These are phyloP conservation scores for Dactylonectria estremocensis DNA, from an alignment of 2,329 filamentous ascomycete species.

Conservation along the genomic window DNA sequence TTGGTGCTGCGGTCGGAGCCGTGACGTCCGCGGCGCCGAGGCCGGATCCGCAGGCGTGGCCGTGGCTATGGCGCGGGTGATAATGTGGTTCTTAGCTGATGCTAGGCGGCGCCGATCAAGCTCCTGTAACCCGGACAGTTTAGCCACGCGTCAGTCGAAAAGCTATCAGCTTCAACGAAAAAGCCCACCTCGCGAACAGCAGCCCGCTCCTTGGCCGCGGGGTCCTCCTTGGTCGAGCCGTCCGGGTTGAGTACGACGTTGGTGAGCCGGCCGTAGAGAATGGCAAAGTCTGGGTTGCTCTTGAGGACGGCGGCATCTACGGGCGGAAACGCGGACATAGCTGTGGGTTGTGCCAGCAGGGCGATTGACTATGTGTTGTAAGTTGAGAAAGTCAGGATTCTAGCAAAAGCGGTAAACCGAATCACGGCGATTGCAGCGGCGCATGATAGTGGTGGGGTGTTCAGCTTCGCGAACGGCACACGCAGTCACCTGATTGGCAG, in stretches of 20 bases:
- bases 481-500: slow-evolving; percentile 55
- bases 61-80: slow-evolving; percentile 65
- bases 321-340: slow-evolving; percentile 68
- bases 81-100: slow-evolving; percentile 65
- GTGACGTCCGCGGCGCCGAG: slow-evolving; percentile 43
- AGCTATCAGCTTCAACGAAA: too few relatives aligned
- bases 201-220: slow-evolving; percentile 65
- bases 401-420: background rate
- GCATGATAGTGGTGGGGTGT: slow-evolving; percentile 12
- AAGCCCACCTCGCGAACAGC: slow-evolving; percentile 63
- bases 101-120: slow-evolving; percentile 64
- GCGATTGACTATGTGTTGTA: slow-evolving; percentile 14
- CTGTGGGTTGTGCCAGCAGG: slow-evolving; percentile 19
- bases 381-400: background rate
- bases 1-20: slow-evolving; percentile 38
- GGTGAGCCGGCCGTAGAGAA: slow-evolving; percentile 69
- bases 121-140: slow-evolving; percentile 55
- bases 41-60: slow-evolving; percentile 54
- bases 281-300: slow-evolving; percentile 73
- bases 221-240: slow-evolving; percentile 69
- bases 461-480: slow-evolving; percentile 51
- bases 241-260: slow-evolving; percentile 69
- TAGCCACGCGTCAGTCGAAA: background rate
- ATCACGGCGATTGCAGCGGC: background rate
- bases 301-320: slow-evolving; percentile 69